phyloP scores from a whole-genome alignment of 192 early-diverging fungal genomes.

The Polychytrium aggregatum region DNA sequence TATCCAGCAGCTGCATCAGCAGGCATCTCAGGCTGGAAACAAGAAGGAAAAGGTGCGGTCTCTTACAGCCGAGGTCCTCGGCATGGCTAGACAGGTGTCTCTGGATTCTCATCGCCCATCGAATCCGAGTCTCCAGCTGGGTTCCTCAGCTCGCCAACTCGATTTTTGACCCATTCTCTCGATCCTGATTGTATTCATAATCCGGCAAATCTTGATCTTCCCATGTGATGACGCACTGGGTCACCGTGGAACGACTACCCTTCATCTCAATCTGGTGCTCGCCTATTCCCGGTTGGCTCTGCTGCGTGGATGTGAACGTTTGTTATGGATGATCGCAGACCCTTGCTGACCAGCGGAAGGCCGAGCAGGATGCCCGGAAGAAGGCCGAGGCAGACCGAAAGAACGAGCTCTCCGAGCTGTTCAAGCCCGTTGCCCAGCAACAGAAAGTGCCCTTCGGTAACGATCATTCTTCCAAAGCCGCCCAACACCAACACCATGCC shows the following conservation, averaged over 20 bases:
- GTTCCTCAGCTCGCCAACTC: too few relatives aligned
- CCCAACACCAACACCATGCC: too few relatives aligned
- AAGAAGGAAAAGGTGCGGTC: conserved; percentile 22
- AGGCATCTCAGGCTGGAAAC: conserved; percentile 46
- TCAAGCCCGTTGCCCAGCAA: conserved; percentile 70
- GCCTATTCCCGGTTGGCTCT: not conserved
- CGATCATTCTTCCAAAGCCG: too few relatives aligned
- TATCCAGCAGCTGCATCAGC: conserved; percentile 83
- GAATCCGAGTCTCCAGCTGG: too few relatives aligned
- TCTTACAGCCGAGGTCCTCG: not conserved
- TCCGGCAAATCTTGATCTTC: too few relatives aligned
- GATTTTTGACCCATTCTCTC: too few relatives aligned
- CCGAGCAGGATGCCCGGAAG: conserved; percentile 52
- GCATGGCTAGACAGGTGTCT: not conserved
- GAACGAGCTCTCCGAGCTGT: conserved; percentile 79
- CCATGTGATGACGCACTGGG: too few relatives aligned
- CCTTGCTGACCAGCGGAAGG: conserved; percentile 55
- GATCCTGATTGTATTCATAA: too few relatives aligned
- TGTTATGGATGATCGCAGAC: conserved; percentile 22
- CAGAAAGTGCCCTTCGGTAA: conserved; percentile 95
- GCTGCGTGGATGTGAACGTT: not conserved
- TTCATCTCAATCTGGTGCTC: too few relatives aligned
- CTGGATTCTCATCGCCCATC: not conserved
- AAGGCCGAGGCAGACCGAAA: conserved; percentile 74
- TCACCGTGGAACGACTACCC: too few relatives aligned